These are phyloP conservation scores for Dactylellina leptospora DNA, from an alignment of 2,329 filamentous ascomycete genomes.

Conservation along the genomic window DNA sequence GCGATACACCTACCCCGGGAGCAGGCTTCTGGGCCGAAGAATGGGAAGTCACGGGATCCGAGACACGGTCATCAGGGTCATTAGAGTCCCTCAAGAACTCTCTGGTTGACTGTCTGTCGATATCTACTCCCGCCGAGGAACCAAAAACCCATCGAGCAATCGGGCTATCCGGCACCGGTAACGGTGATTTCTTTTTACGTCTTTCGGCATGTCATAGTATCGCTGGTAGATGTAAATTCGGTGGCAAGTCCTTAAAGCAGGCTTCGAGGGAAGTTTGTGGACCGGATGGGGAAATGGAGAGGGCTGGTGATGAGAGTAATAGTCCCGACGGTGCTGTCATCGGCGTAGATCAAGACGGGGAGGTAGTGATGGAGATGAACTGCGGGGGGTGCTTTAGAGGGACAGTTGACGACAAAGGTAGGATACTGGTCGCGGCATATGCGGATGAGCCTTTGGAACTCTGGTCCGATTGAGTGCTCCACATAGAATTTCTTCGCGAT, in stretches of 20 bases:
- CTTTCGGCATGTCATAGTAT: conserved; percentile 75
- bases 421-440: conserved; percentile 69
- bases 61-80: neutral
- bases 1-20: conserved; percentile 83
- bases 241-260: conserved; percentile 63
- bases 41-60: conserved; percentile 66
- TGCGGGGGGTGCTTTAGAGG: conserved; percentile 88
- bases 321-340: conserved; percentile 83
- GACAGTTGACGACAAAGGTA: conserved; percentile 73
- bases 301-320: conserved; percentile 73
- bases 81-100: conserved; percentile 6
- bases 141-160: conserved; percentile 60
- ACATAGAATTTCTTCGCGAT: neutral
- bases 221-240: conserved; percentile 76
- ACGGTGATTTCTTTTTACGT: conserved; percentile 86
- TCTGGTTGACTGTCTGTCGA: conserved; percentile 5
- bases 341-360: conserved; percentile 71
- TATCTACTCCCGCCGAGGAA: conserved; percentile 36
- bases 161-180: conserved; percentile 81
- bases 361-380: conserved; percentile 79
- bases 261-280: conserved; percentile 75
- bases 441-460: conserved; percentile 61
- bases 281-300: conserved; percentile 74
- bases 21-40: conserved; percentile 91
- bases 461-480: neutral